Evolutionary conservation across 2,329 filamentous ascomycete species (phyloP).

Genomic region (Penicillium sp.): DNA sequence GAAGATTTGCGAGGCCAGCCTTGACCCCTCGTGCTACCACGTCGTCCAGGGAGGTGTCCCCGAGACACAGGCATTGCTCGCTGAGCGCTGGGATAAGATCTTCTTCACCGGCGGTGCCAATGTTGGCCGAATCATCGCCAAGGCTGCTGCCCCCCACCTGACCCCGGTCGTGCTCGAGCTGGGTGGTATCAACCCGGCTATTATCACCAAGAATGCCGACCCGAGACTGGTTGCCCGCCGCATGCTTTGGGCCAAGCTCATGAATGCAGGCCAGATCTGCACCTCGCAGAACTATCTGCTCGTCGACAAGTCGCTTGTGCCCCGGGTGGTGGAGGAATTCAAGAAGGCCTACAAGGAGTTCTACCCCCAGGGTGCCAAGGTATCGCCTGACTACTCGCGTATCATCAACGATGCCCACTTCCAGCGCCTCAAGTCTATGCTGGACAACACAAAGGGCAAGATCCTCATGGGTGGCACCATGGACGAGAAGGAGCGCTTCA

Average conservation of each 20-base stretch:
- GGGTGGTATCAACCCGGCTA: conserved; percentile 87
- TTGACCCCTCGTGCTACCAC: conserved; percentile 74
- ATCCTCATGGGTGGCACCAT: conserved; percentile 83
- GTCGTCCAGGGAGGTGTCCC: conserved; percentile 77
- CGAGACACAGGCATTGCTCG: conserved; percentile 77
- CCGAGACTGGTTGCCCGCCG: conserved; percentile 76
- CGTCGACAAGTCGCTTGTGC: conserved; percentile 71
- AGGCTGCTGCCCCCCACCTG: conserved; percentile 83
- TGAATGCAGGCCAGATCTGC: conserved; percentile 89
- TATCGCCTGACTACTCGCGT: conserved; percentile 73
- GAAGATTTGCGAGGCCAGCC: conserved; percentile 70
- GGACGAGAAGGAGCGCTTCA: conserved; percentile 76
- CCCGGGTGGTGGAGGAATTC: conserved; percentile 71
- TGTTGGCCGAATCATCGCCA: conserved; percentile 82
- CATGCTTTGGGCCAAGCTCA: conserved; percentile 81
- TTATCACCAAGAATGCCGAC: conserved; percentile 81
- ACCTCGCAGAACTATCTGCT: conserved; percentile 90
- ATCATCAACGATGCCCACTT: conserved; percentile 82
- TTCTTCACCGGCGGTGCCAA: conserved; percentile 83
- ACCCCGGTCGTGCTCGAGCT: conserved; percentile 89
- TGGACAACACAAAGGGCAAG: conserved; percentile 79
- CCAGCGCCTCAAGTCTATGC: conserved; percentile 80
- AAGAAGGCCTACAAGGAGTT: conserved; percentile 70
- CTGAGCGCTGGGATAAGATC: conserved; percentile 96
- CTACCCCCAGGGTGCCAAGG: conserved; percentile 77